Evolutionary conservation across 1,139 yeast genomes (phyloP).

Genomic region (Taiozyma onychis): DNA sequence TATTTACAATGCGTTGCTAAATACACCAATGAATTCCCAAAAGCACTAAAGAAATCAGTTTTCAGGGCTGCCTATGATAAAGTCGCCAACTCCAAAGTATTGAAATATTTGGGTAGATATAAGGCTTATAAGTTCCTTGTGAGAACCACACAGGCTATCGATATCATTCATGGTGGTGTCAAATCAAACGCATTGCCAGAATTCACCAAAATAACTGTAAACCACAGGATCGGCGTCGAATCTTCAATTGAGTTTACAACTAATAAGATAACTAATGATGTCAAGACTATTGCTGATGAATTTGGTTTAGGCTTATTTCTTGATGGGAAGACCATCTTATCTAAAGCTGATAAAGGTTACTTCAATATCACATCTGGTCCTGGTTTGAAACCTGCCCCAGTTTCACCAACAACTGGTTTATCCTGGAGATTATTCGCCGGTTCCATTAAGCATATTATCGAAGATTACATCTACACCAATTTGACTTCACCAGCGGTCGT

Average conservation of each 20-base stretch:
- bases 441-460: constrained; percentile 48
- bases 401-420: constrained; percentile 41
- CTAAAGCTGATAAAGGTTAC: constrained; percentile 33
- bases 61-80: constrained; percentile 11
- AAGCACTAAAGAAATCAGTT: constrained; percentile 20
- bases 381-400: constrained; percentile 53
- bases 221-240: constrained; percentile 50
- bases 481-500: constrained; percentile 27
- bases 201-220: constrained; percentile 43
- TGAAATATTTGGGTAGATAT: constrained; percentile 27
- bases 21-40: constrained; percentile 27
- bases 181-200: constrained; percentile 70
- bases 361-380: constrained; percentile 32
- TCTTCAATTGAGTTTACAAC: constrained; percentile 38
- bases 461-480: constrained; percentile 35
- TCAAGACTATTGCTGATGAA: constrained; percentile 37
- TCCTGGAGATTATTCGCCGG: constrained; percentile 52
- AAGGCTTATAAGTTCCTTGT: constrained; percentile 34
- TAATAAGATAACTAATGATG: constrained; percentile 34
- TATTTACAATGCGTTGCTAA: constrained; percentile 43
- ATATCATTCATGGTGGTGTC: constrained; percentile 52
- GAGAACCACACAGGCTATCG: constrained; percentile 53
- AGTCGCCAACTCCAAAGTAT: constrained; percentile 32
- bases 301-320: constrained; percentile 43
- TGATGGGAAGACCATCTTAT: constrained; percentile 27